Evolutionary conservation across 1,284 basidiomycete genomes (phyloP).

Genomic region (Moesziomyces parantarcticus): DNA sequence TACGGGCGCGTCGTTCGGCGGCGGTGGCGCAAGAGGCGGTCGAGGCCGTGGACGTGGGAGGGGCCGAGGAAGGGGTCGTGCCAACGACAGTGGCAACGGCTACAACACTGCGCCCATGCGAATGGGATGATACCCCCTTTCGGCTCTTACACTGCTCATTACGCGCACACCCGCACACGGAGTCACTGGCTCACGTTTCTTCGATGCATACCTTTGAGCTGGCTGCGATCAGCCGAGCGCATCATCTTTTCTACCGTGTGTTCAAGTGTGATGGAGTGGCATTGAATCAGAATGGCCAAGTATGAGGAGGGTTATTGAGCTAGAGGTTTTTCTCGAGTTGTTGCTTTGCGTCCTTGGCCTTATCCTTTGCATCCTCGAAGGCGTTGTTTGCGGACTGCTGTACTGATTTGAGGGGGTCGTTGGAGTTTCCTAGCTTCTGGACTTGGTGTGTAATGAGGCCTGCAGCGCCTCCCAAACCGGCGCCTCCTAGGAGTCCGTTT

Average conservation of each 20-base stretch:
- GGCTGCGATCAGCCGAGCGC: too few species aligned
- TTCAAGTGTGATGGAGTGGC: too few species aligned
- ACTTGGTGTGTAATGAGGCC: slow-evolving; percentile 54
- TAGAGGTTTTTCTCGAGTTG: slow-evolving; percentile 19
- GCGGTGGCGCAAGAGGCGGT: slow-evolving; percentile 9
- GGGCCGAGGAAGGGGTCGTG: slow-evolving; percentile 19
- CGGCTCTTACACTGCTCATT: background rate
- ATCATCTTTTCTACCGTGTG: too few species aligned
- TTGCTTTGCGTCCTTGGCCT: slow-evolving; percentile 12
- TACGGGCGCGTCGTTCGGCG: slow-evolving; percentile 23
- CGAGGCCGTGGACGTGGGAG: slow-evolving; percentile 18
- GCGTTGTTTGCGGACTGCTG: slow-evolving; percentile 3
- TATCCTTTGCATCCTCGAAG: slow-evolving; percentile 6
- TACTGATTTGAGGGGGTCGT: background rate
- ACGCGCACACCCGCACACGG: too few species aligned
- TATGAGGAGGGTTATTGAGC: background rate
- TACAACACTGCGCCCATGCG: slow-evolving; percentile 27
- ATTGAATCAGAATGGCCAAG: too few species aligned
- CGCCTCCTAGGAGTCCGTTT: slow-evolving; percentile 62
- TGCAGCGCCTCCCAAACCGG: slow-evolving; percentile 55
- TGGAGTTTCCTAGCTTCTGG: slow-evolving; percentile 22
- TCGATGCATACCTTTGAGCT: too few species aligned
- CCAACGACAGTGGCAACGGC: slow-evolving; percentile 8
- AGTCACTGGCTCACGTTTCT: too few species aligned
- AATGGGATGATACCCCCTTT: slow-evolving; percentile 6